Conservation (phyloP, 1,284 basidiomycete species). For the Microbotryum lychnidis-dioicae region DNA sequence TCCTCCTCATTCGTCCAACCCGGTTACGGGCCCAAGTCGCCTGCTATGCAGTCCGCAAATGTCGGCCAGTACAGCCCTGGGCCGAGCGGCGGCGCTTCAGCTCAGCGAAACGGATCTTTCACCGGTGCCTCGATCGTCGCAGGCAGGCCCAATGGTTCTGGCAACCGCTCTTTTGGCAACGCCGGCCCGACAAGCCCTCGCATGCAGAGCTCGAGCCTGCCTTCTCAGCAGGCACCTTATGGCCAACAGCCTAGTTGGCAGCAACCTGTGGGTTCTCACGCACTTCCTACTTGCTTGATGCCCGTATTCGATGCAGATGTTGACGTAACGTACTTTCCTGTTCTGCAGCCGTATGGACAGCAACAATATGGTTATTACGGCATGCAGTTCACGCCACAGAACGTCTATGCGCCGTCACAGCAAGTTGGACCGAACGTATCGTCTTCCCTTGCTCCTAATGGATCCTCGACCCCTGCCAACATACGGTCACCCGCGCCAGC, state of each 20-base stretch:
- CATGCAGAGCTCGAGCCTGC: constrained; percentile 14
- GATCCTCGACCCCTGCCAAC: no score
- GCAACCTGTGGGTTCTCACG: no score
- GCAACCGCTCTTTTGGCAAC: not conserved
- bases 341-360: constrained; percentile 3
- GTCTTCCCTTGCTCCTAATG: not conserved
- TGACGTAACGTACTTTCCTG: not conserved
- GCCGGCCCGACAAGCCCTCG: constrained; percentile 23
- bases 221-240: not conserved
- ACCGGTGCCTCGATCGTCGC: constrained; percentile 8
- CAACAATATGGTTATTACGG: constrained; percentile 1
- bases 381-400: not conserved
- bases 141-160: no score
- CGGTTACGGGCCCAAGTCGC: no score
- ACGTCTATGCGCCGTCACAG: no score
- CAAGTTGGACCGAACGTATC: not conserved
- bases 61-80: no score
- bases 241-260: no score
- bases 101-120: constrained; percentile 16
- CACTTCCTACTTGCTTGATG: no score
- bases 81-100: no score
- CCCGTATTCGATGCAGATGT: no score
- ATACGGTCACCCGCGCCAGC: no score
- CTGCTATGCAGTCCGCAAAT: no score
- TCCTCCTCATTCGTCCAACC: not conserved